Conservation (phyloP, 345 rosid species). For the Rhodamnia argentea region DNA sequence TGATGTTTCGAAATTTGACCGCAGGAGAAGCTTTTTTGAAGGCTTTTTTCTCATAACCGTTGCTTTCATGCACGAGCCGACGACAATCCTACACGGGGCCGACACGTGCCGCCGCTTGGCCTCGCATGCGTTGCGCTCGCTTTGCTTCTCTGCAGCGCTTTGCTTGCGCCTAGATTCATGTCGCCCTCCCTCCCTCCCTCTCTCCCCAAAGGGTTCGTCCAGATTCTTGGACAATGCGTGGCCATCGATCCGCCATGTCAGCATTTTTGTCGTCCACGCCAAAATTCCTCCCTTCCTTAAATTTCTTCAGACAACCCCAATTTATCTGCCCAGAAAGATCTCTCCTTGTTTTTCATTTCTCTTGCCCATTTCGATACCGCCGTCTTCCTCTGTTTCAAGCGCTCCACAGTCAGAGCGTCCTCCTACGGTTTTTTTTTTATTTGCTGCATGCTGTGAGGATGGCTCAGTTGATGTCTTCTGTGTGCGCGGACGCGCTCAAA, state of each 20-base stretch:
- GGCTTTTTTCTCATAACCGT: too few species aligned
- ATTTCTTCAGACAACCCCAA: slow-evolving; percentile 1
- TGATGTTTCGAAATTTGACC: too few species aligned
- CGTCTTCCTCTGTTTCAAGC: not conserved
- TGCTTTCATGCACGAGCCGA: not conserved
- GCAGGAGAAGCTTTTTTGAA: too few species aligned
- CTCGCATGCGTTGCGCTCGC: not conserved
- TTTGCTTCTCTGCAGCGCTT: not conserved
- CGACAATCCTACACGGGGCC: not conserved
- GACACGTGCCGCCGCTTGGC: slow-evolving; percentile 31
- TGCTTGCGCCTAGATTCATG: not conserved
- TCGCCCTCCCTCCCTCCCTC: not conserved
- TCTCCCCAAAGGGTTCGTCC: not conserved
- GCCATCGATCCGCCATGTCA: slow-evolving; percentile 56
- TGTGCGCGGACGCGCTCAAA: slow-evolving; percentile 59
- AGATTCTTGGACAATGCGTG: slow-evolving; percentile 23
- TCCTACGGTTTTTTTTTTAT: not conserved
- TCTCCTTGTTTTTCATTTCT: not conserved
- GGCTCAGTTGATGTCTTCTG: slow-evolving; percentile 77
- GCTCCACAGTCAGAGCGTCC: not conserved
- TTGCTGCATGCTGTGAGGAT: slow-evolving; percentile 15
- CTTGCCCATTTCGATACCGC: not conserved
- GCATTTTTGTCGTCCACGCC: slow-evolving; percentile 29
- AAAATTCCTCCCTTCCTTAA: slow-evolving; percentile 32
- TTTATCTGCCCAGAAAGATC: not conserved